Evolutionary conservation across 2,329 filamentous ascomycete genomes (phyloP).

Genomic region (Clonostachys solani): DNA sequence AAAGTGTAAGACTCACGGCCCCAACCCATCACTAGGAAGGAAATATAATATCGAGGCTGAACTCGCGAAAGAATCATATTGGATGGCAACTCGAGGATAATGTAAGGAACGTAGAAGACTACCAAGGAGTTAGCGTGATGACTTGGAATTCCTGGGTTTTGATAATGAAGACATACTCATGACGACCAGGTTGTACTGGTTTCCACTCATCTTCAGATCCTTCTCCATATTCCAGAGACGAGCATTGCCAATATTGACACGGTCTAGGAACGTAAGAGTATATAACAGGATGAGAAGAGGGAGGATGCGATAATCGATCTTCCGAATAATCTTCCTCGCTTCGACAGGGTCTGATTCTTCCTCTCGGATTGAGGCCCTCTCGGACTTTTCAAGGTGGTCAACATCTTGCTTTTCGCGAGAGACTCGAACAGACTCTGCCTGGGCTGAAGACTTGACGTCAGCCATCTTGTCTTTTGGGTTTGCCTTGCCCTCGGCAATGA

Average conservation of each 20-base stretch:
- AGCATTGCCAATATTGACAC: conserved; percentile 9
- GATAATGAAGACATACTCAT: conserved; percentile 6
- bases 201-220: conserved; percentile 18
- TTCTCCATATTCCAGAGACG: conserved; percentile 18
- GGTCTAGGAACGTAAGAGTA: conserved; percentile 12
- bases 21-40: conserved; percentile 19
- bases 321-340: conserved; percentile 9
- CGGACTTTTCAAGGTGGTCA: neutral
- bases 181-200: conserved; percentile 19
- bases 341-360: conserved; percentile 4
- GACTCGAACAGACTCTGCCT: too few relatives aligned
- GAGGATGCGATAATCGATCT: conserved; percentile 15
- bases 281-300: conserved; percentile 16
- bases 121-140: neutral
- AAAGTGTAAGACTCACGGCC: conserved; percentile 9
- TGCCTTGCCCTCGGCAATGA: too few relatives aligned
- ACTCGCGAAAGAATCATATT: conserved; percentile 22
- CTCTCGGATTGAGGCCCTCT: neutral
- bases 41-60: conserved; percentile 14
- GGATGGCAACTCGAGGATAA: conserved; percentile 19
- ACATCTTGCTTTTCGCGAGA: neutral
- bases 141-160: neutral
- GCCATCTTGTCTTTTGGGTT: too few relatives aligned
- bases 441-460: too few relatives aligned
- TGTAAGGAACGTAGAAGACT: conserved; percentile 24